Evolutionary conservation across 1,139 yeast genomes (phyloP).

Genomic region (Blastobotrys buckinghamii): DNA sequence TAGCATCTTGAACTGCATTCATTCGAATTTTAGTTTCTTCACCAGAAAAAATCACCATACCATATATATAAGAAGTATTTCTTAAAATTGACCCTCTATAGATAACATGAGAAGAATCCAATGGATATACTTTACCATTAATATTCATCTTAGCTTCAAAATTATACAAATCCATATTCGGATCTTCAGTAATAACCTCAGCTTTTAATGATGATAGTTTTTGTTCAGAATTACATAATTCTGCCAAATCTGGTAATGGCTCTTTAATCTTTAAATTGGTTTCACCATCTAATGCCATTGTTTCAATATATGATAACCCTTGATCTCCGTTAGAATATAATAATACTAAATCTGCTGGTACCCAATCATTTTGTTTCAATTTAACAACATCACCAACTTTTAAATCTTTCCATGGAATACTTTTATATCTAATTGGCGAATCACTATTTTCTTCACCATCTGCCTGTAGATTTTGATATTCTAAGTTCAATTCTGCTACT

Average conservation of each 20-base stretch:
- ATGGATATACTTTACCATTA: slow-evolving; percentile 43
- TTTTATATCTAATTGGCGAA: slow-evolving; percentile 32
- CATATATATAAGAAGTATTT: slow-evolving; percentile 68
- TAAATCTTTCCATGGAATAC: slow-evolving; percentile 62
- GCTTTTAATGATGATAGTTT: slow-evolving; percentile 40
- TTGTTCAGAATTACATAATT: slow-evolving; percentile 43
- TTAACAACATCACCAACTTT: slow-evolving; percentile 79
- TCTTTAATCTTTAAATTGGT: slow-evolving; percentile 75
- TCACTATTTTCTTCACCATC: slow-evolving; percentile 7
- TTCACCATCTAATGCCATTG: slow-evolving; percentile 98
- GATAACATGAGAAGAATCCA: slow-evolving; percentile 73
- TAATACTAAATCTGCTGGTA: slow-evolving; percentile 85
- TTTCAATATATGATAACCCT: slow-evolving; percentile 79
- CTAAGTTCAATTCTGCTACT: slow-evolving; percentile 30
- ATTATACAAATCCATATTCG: slow-evolving; percentile 83
- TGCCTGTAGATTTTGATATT: slow-evolving; percentile 5
- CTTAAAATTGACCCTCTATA: slow-evolving; percentile 87
- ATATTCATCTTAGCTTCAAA: slow-evolving; percentile 67
- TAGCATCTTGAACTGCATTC: slow-evolving; percentile 86
- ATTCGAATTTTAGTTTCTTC: slow-evolving; percentile 93
- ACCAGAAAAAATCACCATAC: slow-evolving; percentile 86
- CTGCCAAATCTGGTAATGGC: slow-evolving; percentile 60
- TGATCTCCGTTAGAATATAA: slow-evolving; percentile 61
- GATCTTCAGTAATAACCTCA: slow-evolving; percentile 68
- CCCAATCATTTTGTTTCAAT: slow-evolving; percentile 76